phyloP scores from a whole-genome alignment of 2,329 filamentous ascomycete species.

The Fusarium burgessii region DNA sequence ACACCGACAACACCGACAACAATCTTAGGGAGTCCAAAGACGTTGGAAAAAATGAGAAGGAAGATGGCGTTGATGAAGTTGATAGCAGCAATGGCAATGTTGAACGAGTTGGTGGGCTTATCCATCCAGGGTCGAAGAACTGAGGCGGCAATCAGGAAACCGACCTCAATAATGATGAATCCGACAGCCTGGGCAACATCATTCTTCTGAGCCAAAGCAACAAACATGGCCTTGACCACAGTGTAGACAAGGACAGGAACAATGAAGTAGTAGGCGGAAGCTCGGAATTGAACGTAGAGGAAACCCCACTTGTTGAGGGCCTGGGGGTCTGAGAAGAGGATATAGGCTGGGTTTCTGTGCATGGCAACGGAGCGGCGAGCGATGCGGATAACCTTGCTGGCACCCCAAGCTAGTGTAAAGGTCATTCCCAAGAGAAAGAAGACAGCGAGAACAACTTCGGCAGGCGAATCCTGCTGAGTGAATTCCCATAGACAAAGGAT shows the following conservation, averaged over 20 bases:
- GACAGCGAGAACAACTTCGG: slow-evolving; percentile 86
- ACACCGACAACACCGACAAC: slow-evolving; percentile 91
- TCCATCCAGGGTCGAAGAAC: slow-evolving; percentile 97
- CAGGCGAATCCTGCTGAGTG: slow-evolving; percentile 84
- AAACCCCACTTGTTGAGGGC: slow-evolving; percentile 98
- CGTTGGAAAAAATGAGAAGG: slow-evolving; percentile 85
- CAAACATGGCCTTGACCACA: slow-evolving; percentile 89
- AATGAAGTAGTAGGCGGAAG: slow-evolving; percentile 95
- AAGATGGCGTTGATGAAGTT: slow-evolving; percentile 95
- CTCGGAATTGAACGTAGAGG: slow-evolving; percentile 96
- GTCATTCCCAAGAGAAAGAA: slow-evolving; percentile 89
- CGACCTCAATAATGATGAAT: slow-evolving; percentile 84
- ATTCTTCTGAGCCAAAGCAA: slow-evolving; percentile 80
- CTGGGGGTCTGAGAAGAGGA: slow-evolving; percentile 94
- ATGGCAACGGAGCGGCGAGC: slow-evolving; percentile 88
- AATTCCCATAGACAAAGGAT: slow-evolving; percentile 96
- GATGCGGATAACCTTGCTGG: slow-evolving; percentile 88
- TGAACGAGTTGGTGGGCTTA: slow-evolving; percentile 97
- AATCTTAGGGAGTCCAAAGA: slow-evolving; percentile 85
- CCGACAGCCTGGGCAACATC: slow-evolving; percentile 83
- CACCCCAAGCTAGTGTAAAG: slow-evolving; percentile 83
- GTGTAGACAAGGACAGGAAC: slow-evolving; percentile 82
- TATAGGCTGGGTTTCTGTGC: slow-evolving; percentile 97
- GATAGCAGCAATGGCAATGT: slow-evolving; percentile 89
- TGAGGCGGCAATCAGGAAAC: slow-evolving; percentile 79